Base-by-base conservation (phyloP, 2,329 filamentous ascomycete species). In the Fusarium sacchari region DNA sequence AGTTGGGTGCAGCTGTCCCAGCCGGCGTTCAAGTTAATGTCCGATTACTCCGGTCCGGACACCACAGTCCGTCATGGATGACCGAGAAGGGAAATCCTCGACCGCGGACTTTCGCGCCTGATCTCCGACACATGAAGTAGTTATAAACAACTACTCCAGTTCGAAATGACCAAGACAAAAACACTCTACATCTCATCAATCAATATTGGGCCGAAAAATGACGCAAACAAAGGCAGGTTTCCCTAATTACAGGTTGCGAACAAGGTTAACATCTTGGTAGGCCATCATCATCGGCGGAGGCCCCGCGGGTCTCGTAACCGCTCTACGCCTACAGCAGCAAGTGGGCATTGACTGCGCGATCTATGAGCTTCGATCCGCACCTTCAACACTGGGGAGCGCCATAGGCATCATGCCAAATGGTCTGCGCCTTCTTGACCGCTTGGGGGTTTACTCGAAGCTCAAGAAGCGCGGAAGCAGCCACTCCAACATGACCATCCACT, bases 231-330 rank as follows among this genome's bases (percentile, higher is more conserved):
- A 42, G 28, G 47, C 32, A 14, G 10, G 36, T n/a, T n/a, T 5
- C 17, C 8, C 4, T 14, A 34, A 7, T 1, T 32, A 6, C 5
- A 55, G 7, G 9, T 8, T 18, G 8, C 11, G 11, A 32, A 12
- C 20, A 17, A 11, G 4, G 24, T 28, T 56, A 34, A 60, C 36
- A 7, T 56, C 36, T 34, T 6, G 9, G 9, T 8, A 60, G 58
- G 58, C 58, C 15, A 60, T 60, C 28, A 60, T 60, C 10, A 56
- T 56, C 2, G 58, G 58, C n/a, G 58, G 36, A 40, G 58, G 58
- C 13, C 58, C 58, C 14, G 47, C 36, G 7, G 47, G 58, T 14
- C 47, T 60, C 7, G n/a, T 7, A 26, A 34, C 58, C 12, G 47
- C 58, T 34, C 37, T 60, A 28, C 36, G 47, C 3, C 8, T 60